phyloP scores from a whole-genome alignment of 148 eudicot species.

The Fagopyrum tataricum region DNA sequence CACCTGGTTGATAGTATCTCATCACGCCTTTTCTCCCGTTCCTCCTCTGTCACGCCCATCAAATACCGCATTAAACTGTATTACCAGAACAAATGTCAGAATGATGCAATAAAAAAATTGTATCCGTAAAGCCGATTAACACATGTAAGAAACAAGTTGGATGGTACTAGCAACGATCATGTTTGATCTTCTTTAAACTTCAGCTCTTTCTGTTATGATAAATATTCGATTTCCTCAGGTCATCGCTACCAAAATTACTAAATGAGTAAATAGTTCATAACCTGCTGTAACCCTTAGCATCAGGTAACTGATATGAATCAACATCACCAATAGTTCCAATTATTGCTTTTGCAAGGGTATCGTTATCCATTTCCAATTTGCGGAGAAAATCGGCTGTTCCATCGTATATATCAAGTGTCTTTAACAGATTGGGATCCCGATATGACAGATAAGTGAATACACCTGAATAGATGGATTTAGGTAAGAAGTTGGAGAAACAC shows the following conservation, averaged over 20 bases:
- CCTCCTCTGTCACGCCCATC: constrained; percentile 82
- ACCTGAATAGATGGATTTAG: constrained; percentile 35
- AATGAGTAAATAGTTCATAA: constrained; percentile 22
- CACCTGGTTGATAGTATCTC: constrained; percentile 97
- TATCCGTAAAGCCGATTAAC: background rate
- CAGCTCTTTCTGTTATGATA: background rate
- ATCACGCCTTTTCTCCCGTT: constrained; percentile 77
- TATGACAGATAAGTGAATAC: constrained; percentile 88
- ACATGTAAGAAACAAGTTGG: no score
- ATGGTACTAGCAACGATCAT: background rate
- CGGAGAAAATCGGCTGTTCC: constrained; percentile 73
- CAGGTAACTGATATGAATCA: constrained; percentile 92
- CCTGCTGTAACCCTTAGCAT: constrained; percentile 99
- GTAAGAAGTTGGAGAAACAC: background rate
- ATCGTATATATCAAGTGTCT: constrained; percentile 92
- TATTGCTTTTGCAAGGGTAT: constrained; percentile 91
- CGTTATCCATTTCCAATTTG: constrained; percentile 81
- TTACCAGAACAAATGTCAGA: constrained; percentile 14
- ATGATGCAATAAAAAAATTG: background rate
- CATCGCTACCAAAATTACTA: background rate
- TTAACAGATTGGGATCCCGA: constrained; percentile 92
- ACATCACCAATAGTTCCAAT: constrained; percentile 98
- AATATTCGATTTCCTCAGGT: background rate
- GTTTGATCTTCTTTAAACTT: background rate
- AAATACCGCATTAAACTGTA: constrained; percentile 79